Evolutionary conservation across 208 protist species (phyloP).

Genomic region (Trypanosoma lewisi): DNA sequence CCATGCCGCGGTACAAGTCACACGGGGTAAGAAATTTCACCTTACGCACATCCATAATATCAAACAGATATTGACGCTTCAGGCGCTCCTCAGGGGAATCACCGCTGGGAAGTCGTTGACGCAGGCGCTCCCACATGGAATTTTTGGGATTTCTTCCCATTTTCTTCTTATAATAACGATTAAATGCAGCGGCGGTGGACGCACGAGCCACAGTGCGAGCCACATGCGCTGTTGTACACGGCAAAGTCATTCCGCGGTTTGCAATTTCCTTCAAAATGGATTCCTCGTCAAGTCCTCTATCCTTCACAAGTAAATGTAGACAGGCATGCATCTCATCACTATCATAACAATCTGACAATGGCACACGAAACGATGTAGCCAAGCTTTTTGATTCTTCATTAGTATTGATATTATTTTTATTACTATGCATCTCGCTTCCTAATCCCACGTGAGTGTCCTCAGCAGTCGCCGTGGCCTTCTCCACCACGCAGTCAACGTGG

Average conservation of each 20-base stretch:
- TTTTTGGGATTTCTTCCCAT: background rate
- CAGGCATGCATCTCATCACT: background rate
- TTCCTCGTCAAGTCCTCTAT: background rate
- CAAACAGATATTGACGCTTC: constrained; percentile 41
- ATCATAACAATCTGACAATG: background rate
- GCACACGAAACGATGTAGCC: background rate
- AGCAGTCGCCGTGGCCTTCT: constrained; percentile 25
- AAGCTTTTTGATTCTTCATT: background rate
- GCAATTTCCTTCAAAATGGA: background rate
- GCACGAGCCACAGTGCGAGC: constrained; percentile 1
- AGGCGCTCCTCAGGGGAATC: constrained; percentile 39
- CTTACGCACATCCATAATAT: constrained; percentile 34
- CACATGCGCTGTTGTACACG: constrained; percentile 4
- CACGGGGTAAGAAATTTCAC: constrained; percentile 38
- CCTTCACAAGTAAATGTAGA: constrained; percentile 6
- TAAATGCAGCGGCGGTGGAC: constrained; percentile 3
- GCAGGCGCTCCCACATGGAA: constrained; percentile 56
- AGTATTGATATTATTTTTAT: too few relatives aligned
- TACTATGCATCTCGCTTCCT: constrained; percentile 1
- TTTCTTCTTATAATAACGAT: background rate
- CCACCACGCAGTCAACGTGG: constrained; percentile 28
- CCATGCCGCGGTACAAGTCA: constrained; percentile 40
- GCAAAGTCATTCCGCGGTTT: too few relatives aligned
- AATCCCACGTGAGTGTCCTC: too few relatives aligned
- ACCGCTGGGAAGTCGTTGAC: constrained; percentile 42